Evolutionary conservation across 495 filamentous ascomycete genomes (phyloP), one percentile per base, ranked within the genome.

Genomic region (Penicillium cinerascens): DNA sequence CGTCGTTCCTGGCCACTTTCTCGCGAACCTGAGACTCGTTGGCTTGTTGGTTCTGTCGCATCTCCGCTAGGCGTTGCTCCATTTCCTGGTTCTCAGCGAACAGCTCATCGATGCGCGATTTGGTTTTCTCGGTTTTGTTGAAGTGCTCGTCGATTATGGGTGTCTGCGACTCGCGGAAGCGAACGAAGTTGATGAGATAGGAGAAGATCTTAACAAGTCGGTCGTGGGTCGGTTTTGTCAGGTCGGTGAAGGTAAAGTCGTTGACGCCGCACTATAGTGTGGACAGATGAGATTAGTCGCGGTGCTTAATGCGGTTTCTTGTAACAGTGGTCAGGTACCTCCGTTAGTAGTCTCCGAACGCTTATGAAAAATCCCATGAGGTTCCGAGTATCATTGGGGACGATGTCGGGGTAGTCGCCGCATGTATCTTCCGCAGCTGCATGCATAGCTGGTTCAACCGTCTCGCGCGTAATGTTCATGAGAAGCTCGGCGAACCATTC

Each of bases 101-200:
- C 10, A 97, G 79, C n/a, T 83, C 78, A 70, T 96, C 91, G 62
- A 97, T 95, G 54, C 84, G 83, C 47, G 83, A 72, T 70, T 95
- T 96, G 0, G 87, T 90, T 52, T 78, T 81, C 66, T 97, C 91
- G 16, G 88, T 79, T 58, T 88, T 89, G 75, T 95, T 91, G 74
- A 91, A 92, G 68, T 97, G 89, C 64, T 92, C 86, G 58, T 93
- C 89, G 42, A 97, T 96, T 2, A 90, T 81, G 13, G 75, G 70
- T 6, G 87, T 89, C 71, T 96, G 91, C 49, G 84, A 88, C 72
- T 96, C 92, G 54, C 95, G 88, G 72, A 97, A 98, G 43, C 93
- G 82, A 44, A 96, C 91, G 70, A 98, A 98, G 71, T 98, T 98
- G 71, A 98, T 97, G 46, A 97, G 78, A 64, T 96, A 97, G 23